Evolutionary conservation across 352 stramenopile genomes (phyloP), one percentile per base, ranked within the genome.

Genomic region (Globisporangium emineosum): DNA sequence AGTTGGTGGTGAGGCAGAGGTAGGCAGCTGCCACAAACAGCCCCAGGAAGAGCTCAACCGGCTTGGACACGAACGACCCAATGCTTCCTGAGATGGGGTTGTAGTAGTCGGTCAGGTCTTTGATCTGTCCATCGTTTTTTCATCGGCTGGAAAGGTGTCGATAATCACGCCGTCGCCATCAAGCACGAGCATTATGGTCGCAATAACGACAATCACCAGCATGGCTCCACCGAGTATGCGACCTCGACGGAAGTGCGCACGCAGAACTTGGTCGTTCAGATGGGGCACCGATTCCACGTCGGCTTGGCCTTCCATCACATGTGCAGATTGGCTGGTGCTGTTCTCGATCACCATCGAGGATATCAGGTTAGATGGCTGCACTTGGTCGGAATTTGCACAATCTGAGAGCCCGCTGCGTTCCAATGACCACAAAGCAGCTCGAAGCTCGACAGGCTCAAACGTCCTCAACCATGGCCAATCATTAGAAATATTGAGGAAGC

Each of bases 31-130:
- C 19, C 17, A 54, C 37, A 27, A 60, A 19, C 13, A 65, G 27
- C 0, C 30, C 49, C 17, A 60, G 27, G 37, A 65, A 65, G 15
- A 65, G 19, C 15, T 65, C 60, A 2, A 65, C 25, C 0, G 60
- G 60, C 33, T 54, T 65, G 12, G 49, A 15, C 5, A 59, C 37
- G 19, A 59, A 37, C 50, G 49, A 59, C 7, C 51, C 35, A 27
- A 66, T 23, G 1, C 29, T 56, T 6, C 52, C 61, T 5, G 51
- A 56, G 27, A 66, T 32, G 10, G 61, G 54, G 61, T 66, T 66
- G 35, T 66, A 60, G 42, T 37, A 21, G 37, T 66, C 61, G 13
- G 60, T 17, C 30, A 66, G 42, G 7, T 51, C 10, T 37, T 66
- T 66, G 37, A 51, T 30, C 23, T 61, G 35, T 1, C 29, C 21